A percentile compares a stretch with the other conserved stretches of the same genome.
These are phyloP conservation scores for Gastrolobium villosum DNA, from an alignment of 306 rosid genomes.

Conservation along the genomic window DNA sequence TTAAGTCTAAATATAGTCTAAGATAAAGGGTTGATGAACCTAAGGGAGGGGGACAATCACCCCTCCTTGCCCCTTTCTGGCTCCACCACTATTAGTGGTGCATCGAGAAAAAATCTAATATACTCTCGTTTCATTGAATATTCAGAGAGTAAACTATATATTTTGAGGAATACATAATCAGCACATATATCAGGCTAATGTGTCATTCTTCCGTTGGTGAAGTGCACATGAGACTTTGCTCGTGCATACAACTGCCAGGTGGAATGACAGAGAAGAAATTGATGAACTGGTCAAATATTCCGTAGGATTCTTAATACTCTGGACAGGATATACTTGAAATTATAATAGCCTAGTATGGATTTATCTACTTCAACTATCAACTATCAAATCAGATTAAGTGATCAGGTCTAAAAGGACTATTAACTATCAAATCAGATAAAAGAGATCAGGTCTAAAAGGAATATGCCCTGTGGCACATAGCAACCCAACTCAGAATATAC, in stretches of 20 bases:
- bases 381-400: conserved; percentile 19
- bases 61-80: no score
- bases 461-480: conserved; percentile 37
- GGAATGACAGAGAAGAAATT: not conserved
- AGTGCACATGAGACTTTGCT: no score
- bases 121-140: no score
- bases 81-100: no score
- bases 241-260: not conserved
- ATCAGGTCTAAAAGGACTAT: conserved; percentile 32
- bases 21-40: no score
- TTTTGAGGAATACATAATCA: no score
- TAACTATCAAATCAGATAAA: conserved; percentile 18
- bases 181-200: no score
- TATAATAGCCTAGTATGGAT: conserved; percentile 2
- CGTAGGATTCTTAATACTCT: not conserved
- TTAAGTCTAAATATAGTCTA: no score
- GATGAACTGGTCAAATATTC: not conserved
- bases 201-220: no score
- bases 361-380: conserved; percentile 20
- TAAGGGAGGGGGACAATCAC: no score
- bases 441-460: conserved; percentile 41
- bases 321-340: not conserved
- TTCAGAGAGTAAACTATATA: no score
- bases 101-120: no score
- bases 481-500: conserved; percentile 29